Percentiles rank a stretch among this genome's conserved stretches.
Evolutionary conservation across 768 basidiomycete genomes (phyloP).

Genomic region (Russula foetens): DNA sequence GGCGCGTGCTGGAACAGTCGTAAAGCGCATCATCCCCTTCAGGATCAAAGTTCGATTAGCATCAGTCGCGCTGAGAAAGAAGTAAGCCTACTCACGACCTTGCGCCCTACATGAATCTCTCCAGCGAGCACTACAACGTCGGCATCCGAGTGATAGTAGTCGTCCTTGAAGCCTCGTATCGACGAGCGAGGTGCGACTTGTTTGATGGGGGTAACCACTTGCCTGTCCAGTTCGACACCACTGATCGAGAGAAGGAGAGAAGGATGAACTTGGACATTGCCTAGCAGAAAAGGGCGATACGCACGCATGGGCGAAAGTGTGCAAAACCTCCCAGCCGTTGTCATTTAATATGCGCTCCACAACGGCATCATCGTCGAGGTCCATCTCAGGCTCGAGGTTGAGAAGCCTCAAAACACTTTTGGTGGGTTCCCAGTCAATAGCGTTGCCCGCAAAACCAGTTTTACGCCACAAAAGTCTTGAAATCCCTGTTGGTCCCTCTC

Average conservation of each 20-base stretch:
- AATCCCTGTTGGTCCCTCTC: not conserved
- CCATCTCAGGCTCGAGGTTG: not conserved
- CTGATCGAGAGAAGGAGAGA: slow-evolving; percentile 22
- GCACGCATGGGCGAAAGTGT: slow-evolving; percentile 35
- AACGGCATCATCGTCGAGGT: slow-evolving; percentile 23
- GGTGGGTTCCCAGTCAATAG: slow-evolving; percentile 5
- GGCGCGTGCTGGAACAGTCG: not conserved
- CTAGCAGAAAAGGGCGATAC: slow-evolving; percentile 16
- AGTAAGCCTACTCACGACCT: slow-evolving; percentile 28
- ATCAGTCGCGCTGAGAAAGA: not conserved
- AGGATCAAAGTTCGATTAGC: not conserved
- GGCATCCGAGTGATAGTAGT: slow-evolving; percentile 27
- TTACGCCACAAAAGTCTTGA: not conserved
- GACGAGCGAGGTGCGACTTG: slow-evolving; percentile 30
- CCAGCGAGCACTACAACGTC: slow-evolving; percentile 35
- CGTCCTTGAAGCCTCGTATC: slow-evolving; percentile 35
- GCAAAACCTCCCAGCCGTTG: slow-evolving; percentile 35
- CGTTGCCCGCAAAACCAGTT: not conserved
- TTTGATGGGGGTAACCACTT: slow-evolving; percentile 31
- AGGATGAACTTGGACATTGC: not conserved
- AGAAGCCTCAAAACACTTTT: not conserved
- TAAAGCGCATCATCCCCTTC: slow-evolving; percentile 17
- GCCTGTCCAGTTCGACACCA: slow-evolving; percentile 36
- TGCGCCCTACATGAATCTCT: slow-evolving; percentile 32
- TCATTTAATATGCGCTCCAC: slow-evolving; percentile 28